Percentiles rank a stretch among this genome's conserved stretches.
Evolutionary conservation across 768 basidiomycete species (phyloP).

Genomic region (Mycena galericulata): DNA sequence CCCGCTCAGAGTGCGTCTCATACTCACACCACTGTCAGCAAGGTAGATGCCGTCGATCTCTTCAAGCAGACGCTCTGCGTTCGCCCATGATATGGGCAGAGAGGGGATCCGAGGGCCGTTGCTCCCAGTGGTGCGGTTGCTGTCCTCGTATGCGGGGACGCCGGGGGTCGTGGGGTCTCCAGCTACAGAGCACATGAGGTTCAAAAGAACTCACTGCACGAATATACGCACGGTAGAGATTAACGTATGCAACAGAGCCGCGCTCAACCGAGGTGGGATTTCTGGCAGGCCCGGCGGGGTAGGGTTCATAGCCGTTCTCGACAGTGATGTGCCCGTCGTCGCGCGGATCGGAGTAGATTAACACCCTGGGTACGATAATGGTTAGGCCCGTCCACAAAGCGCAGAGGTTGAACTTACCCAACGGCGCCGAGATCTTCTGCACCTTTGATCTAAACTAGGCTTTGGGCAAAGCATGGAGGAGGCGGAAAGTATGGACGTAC

Average conservation of each 20-base stretch:
- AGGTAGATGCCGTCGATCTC: conserved; percentile 56
- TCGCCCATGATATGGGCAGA: conserved; percentile 90
- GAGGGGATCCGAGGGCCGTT: conserved; percentile 85
- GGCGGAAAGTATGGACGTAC: conserved; percentile 46
- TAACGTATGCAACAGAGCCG: conserved; percentile 83
- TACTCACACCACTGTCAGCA: background rate
- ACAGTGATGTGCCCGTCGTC: conserved; percentile 86
- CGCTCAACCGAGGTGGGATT: conserved; percentile 88
- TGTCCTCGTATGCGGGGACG: conserved; percentile 86
- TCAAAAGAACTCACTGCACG: too few relatives aligned
- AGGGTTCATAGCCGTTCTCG: conserved; percentile 80
- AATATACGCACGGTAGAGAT: conserved; percentile 55
- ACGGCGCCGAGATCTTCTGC: conserved; percentile 87
- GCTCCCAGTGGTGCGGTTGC: conserved; percentile 66
- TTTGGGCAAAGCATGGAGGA: conserved; percentile 15
- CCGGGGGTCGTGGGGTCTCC: conserved; percentile 92
- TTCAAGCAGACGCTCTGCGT: conserved; percentile 77
- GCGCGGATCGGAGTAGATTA: conserved; percentile 89
- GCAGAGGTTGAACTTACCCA: conserved; percentile 48
- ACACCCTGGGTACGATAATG: conserved; percentile 44
- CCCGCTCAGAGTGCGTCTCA: conserved; percentile 55
- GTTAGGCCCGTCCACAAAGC: background rate
- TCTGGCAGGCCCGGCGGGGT: conserved; percentile 90
- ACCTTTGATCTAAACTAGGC: conserved; percentile 70
- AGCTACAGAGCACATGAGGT: conserved; percentile 34